Percentiles rank a stretch among this genome's conserved stretches.
Evolutionary conservation across 352 stramenopile genomes (phyloP).

Genomic region (Phytophthora palmivora): DNA sequence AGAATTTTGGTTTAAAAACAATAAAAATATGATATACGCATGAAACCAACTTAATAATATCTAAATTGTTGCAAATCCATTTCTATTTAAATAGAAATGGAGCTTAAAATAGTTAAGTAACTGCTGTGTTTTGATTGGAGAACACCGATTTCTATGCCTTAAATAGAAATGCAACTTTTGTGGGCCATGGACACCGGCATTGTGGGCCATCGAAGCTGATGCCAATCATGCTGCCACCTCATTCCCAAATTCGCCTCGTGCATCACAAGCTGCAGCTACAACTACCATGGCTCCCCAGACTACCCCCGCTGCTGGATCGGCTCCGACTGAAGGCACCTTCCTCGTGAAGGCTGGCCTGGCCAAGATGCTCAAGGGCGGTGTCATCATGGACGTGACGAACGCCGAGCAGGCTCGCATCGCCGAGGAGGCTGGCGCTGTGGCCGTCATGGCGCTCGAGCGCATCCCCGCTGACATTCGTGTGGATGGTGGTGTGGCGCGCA

Average conservation of each 20-base stretch:
- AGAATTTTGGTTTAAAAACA: too few species aligned
- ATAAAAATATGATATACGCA: too few species aligned
- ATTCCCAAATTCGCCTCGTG: constrained; percentile 24
- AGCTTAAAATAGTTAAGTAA: too few species aligned
- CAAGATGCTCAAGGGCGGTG: constrained; percentile 98
- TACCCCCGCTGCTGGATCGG: constrained; percentile 17
- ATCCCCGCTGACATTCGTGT: constrained; percentile 98
- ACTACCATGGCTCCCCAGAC: constrained; percentile 46
- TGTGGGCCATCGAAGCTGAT: constrained; percentile 20
- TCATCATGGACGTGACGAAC: constrained; percentile 97
- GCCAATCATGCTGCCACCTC: neutral
- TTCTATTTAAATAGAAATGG: too few species aligned
- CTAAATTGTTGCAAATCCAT: too few species aligned
- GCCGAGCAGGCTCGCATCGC: constrained; percentile 95
- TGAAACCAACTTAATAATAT: too few species aligned
- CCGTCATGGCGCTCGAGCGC: constrained; percentile 98
- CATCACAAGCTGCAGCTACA: constrained; percentile 16
- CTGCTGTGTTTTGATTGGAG: too few species aligned
- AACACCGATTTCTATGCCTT: too few species aligned
- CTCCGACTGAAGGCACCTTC: constrained; percentile 78
- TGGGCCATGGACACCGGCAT: constrained; percentile 8
- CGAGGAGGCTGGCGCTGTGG: constrained; percentile 96
- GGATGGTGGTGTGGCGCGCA: constrained; percentile 96
- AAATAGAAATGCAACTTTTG: neutral
- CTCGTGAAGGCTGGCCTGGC: constrained; percentile 96